A percentile compares a stretch with the other conserved stretches of the same genome.
Conservation (phyloP, 2,329 filamentous ascomycete species). For the Aureobasidium sp. region DNA sequence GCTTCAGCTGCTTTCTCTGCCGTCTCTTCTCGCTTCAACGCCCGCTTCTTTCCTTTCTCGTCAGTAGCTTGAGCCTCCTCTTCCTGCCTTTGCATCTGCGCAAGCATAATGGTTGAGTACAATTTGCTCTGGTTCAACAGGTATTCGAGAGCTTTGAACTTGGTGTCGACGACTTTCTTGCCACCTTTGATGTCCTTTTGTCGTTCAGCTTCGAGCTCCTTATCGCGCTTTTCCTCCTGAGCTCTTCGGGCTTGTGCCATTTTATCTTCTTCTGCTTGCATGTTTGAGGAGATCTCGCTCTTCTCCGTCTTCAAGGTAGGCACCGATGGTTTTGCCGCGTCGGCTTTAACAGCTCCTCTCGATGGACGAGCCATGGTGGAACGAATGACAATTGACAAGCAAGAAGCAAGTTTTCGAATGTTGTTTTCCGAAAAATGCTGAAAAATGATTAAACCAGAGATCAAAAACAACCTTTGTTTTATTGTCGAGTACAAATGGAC, state of each 20-base stretch:
- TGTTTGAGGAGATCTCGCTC: constrained; percentile 32
- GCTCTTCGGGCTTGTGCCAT: constrained; percentile 38
- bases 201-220: constrained; percentile 38
- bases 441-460: too few relatives aligned
- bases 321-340: constrained; percentile 29
- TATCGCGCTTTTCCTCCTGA: constrained; percentile 39
- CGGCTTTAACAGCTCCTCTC: constrained; percentile 11
- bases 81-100: constrained; percentile 47
- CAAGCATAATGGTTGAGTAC: constrained; percentile 46
- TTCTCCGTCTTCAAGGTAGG: constrained; percentile 26
- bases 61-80: constrained; percentile 41
- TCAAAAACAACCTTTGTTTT: too few relatives aligned
- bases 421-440: too few relatives aligned
- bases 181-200: constrained; percentile 42
- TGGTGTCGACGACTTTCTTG: constrained; percentile 40
- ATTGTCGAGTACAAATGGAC: neutral
- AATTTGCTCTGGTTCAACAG: constrained; percentile 48
- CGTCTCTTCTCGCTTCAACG: constrained; percentile 40
- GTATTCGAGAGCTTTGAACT: constrained; percentile 47
- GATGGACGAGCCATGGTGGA: constrained; percentile 3
- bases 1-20: constrained; percentile 42
- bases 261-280: constrained; percentile 41
- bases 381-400: neutral
- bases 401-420: neutral
- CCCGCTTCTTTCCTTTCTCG: constrained; percentile 38